Conservation (phyloP, 2,329 filamentous ascomycete genomes). For the Paecilomyces sp. region DNA sequence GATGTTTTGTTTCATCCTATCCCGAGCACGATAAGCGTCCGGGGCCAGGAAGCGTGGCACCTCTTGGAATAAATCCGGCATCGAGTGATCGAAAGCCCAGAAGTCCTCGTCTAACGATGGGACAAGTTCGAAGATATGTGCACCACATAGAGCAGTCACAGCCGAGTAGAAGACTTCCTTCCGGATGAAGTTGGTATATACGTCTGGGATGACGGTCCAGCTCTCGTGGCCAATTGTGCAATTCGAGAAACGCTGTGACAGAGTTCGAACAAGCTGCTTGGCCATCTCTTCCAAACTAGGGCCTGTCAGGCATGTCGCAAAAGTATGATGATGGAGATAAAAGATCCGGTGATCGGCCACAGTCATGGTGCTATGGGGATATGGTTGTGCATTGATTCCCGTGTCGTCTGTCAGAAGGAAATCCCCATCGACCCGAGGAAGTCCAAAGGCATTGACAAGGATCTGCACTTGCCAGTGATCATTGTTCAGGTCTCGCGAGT, state of each 20-base stretch:
- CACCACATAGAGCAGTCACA: slow-evolving; percentile 29
- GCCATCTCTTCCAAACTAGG: slow-evolving; percentile 2
- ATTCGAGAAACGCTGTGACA: not conserved
- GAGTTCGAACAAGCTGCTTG: slow-evolving; percentile 2
- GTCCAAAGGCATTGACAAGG: slow-evolving; percentile 3
- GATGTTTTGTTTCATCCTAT: not conserved
- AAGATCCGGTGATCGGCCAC: slow-evolving; percentile 4
- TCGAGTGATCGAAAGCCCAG: slow-evolving; percentile 23
- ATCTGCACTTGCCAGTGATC: slow-evolving; percentile 3
- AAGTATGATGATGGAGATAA: slow-evolving; percentile 1
- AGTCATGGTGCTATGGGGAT: slow-evolving; percentile 2
- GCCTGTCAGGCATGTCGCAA: not conserved
- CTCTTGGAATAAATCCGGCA: not conserved
- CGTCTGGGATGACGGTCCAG: not conserved
- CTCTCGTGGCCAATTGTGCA: not conserved
- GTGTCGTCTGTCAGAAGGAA: slow-evolving; percentile 3
- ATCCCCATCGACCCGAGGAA: not conserved
- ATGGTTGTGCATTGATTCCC: slow-evolving; percentile 1
- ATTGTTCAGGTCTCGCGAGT: slow-evolving; percentile 1
- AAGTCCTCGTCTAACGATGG: slow-evolving; percentile 31
- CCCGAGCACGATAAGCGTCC: not conserved
- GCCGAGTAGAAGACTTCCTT: slow-evolving; percentile 5
- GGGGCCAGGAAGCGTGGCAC: not conserved
- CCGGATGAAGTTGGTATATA: not conserved
- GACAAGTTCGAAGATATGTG: slow-evolving; percentile 37